Evolutionary conservation across 768 basidiomycete species (phyloP).

Genomic region (Leucosporidium creatinivorum): DNA sequence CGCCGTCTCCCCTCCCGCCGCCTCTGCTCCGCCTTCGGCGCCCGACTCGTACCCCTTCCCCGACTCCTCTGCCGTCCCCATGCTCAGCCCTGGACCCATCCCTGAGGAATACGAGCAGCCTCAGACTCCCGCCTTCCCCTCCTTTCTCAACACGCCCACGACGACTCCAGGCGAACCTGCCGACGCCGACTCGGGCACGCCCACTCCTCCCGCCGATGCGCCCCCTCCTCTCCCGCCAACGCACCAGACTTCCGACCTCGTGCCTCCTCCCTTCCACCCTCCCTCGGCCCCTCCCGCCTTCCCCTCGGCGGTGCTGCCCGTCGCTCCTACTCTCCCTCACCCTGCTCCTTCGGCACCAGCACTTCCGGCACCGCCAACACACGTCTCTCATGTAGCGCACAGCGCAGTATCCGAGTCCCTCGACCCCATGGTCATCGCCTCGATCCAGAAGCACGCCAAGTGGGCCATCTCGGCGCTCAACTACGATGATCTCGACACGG

Average conservation of each 20-base stretch:
- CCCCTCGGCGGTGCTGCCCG: constrained; percentile 28
- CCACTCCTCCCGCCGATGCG: constrained; percentile 39
- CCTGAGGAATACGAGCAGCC: not conserved
- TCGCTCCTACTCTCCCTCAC: constrained; percentile 3
- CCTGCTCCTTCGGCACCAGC: constrained; percentile 2
- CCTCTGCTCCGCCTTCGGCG: constrained; percentile 15
- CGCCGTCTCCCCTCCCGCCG: constrained; percentile 6
- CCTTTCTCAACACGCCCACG: constrained; percentile 12
- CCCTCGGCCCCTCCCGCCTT: constrained; percentile 22
- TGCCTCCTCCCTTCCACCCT: constrained; percentile 29
- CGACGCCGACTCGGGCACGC: not conserved
- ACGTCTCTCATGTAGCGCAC: not conserved
- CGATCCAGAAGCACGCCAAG: constrained; percentile 81
- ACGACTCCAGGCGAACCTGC: not conserved
- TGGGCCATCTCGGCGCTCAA: constrained; percentile 93
- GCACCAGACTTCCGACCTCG: constrained; percentile 33
- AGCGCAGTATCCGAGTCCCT: not conserved
- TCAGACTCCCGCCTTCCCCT: constrained; percentile 14
- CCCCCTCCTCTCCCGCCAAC: constrained; percentile 26
- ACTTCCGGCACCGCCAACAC: not conserved
- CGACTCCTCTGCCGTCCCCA: not conserved
- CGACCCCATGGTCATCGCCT: constrained; percentile 53
- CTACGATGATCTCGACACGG: constrained; percentile 85
- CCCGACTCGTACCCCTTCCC: constrained; percentile 25
- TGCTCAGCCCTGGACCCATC: not conserved